phyloP scores from a whole-genome alignment of 495 filamentous ascomycete species.

The Neurospora sp. region DNA sequence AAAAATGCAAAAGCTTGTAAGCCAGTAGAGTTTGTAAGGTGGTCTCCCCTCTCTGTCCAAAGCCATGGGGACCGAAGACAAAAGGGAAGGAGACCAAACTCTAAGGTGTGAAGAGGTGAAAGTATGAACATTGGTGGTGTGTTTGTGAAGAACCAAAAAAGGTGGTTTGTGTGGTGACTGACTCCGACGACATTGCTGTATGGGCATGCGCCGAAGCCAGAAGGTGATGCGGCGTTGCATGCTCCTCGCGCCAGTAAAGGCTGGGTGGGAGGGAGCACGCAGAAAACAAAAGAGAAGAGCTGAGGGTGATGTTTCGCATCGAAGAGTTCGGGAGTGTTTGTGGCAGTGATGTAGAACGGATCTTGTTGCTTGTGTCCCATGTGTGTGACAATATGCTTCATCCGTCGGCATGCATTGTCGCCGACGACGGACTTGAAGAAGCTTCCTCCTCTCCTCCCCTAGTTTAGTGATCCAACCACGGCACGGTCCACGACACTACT shows the following conservation, averaged over 20 bases:
- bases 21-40: background rate
- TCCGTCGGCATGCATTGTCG: background rate
- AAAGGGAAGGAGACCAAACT: no score
- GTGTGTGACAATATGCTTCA: background rate
- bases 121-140: background rate
- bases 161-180: background rate
- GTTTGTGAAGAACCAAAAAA: background rate
- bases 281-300: background rate
- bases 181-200: background rate
- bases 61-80: no score
- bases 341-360: background rate
- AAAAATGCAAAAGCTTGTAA: background rate
- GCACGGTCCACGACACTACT: background rate
- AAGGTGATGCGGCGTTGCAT: background rate
- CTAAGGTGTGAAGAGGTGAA: background rate
- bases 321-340: background rate
- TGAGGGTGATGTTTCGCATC: background rate
- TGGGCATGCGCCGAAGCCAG: background rate
- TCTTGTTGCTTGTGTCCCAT: background rate
- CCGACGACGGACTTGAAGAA: background rate
- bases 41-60: no score
- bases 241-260: background rate
- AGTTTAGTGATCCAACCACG: background rate
- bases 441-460: background rate
- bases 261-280: background rate